Percentiles rank a stretch among this genome's conserved stretches.
Conservation (phyloP, 2,329 filamentous ascomycete genomes). For the Exophiala sp. region DNA sequence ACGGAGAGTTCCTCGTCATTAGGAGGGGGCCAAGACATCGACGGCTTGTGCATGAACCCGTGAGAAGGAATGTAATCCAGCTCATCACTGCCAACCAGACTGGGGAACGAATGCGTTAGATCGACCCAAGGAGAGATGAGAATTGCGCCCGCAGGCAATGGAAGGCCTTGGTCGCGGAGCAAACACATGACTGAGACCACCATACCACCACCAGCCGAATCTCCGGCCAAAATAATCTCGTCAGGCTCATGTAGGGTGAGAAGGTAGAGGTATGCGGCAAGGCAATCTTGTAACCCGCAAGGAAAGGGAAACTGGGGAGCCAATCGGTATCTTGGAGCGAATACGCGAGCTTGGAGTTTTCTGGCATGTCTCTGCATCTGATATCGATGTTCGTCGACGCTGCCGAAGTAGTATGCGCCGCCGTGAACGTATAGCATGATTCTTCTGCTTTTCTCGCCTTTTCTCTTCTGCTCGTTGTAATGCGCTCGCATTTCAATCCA, state of each 20-base stretch:
- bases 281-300: constrained; percentile 81
- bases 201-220: constrained; percentile 92
- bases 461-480: constrained; percentile 63
- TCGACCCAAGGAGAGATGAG: constrained; percentile 95
- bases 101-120: constrained; percentile 90
- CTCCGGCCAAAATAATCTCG: constrained; percentile 81
- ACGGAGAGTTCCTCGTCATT: constrained; percentile 64
- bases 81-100: constrained; percentile 64
- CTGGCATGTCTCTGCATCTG: constrained; percentile 93
- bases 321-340: constrained; percentile 80
- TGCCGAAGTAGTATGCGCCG: constrained; percentile 92
- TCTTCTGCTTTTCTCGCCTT: constrained; percentile 56
- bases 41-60: constrained; percentile 88
- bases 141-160: constrained; percentile 81
- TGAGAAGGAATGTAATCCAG: constrained; percentile 82
- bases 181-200: constrained; percentile 71
- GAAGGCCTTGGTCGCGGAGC: constrained; percentile 73
- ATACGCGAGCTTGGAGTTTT: constrained; percentile 82
- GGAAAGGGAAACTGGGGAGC: constrained; percentile 94
- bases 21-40: constrained; percentile 84
- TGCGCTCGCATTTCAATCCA: constrained; percentile 95
- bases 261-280: constrained; percentile 81
- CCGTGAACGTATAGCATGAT: constrained; percentile 94
- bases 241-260: constrained; percentile 68
- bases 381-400: constrained; percentile 94